Base-by-base conservation (phyloP, 148 eudicot species). In the Rhododendron mucronatum region DNA sequence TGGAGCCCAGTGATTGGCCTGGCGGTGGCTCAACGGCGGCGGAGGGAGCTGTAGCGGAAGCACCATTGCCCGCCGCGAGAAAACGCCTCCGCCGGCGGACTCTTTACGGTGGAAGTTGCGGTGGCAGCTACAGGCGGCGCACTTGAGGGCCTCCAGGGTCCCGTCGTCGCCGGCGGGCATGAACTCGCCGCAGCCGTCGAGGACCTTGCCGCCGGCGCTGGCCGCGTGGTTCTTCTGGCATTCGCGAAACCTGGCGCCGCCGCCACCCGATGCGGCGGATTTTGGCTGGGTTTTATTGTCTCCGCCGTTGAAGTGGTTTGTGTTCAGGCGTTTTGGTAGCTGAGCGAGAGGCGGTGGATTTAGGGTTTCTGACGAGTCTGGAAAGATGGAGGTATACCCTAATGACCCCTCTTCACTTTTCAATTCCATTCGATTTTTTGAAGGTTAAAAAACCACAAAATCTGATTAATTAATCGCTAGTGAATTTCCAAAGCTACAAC, bases 211-310 rank as follows among this genome's bases (percentile, higher is more conserved):
- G 53, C 93, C 93, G 45, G 88, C 83, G 83, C 82, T 86, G 45
- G 93, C 93, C 12, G 93, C 93, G 83, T 92, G 93, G 88, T 92
- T 92, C 83, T 89, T 92, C 71, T 89, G 87, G 83, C 93, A 92
- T 44, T 92, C 93, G 3, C 89, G 87, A 57, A 90, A 92, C 26
- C 81, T 85, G 12, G 78, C 5, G 30, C 39, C 50, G 84, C 30
- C 30, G 50, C 33, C 2, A 45, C 77, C 82, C 41, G 87, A 73
- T 78, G 87, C 84, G 28, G 45, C 77, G 23, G 85, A 75, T 39
- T 83, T 74, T 16, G 80, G 91, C 12, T 81, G 87, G 7, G 57
- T 61, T 63, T 23, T 83, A 1, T 47, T 71, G 6, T 63, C 80
- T 26, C 12, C 84, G 21, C 45, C 80, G 65, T 28, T 61, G 20